A percentile compares a stretch with the other conserved stretches of the same genome.
phyloP scores from a whole-genome alignment of 2,329 filamentous ascomycete species.

The Xylaria sp. region DNA sequence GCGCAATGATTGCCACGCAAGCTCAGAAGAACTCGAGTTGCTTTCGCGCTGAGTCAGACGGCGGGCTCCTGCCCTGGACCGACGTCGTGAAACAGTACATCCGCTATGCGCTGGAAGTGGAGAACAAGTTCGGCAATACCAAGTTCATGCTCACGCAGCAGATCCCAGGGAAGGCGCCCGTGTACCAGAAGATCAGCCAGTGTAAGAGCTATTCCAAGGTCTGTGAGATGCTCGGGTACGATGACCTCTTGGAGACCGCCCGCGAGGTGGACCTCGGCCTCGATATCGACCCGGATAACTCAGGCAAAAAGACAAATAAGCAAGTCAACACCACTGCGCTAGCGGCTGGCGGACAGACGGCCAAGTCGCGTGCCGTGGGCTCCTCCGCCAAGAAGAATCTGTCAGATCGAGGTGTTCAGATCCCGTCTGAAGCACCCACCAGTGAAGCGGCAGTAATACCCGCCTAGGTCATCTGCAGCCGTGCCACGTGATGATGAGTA shows the following conservation, averaged over 20 bases:
- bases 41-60: slow-evolving; percentile 76
- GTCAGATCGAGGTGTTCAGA: slow-evolving; percentile 49
- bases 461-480: slow-evolving; percentile 14
- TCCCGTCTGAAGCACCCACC: slow-evolving; percentile 26
- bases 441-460: slow-evolving; percentile 38
- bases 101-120: slow-evolving; percentile 75
- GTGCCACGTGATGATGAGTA: background rate
- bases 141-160: slow-evolving; percentile 90
- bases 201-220: slow-evolving; percentile 78
- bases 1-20: slow-evolving; percentile 95
- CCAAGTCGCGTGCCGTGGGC: slow-evolving; percentile 49
- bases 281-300: slow-evolving; percentile 65
- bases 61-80: slow-evolving; percentile 76
- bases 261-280: slow-evolving; percentile 72
- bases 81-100: slow-evolving; percentile 83
- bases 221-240: slow-evolving; percentile 72
- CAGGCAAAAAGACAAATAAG: slow-evolving; percentile 53
- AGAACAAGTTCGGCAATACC: slow-evolving; percentile 91
- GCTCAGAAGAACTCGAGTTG: slow-evolving; percentile 93
- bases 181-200: slow-evolving; percentile 69
- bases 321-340: slow-evolving; percentile 55
- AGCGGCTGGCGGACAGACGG: slow-evolving; percentile 61
- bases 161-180: slow-evolving; percentile 80
- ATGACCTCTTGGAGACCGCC: slow-evolving; percentile 72
- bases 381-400: slow-evolving; percentile 46